phyloP scores from a whole-genome alignment of 192 early-diverging fungal genomes.

The Coemansia sp. region DNA sequence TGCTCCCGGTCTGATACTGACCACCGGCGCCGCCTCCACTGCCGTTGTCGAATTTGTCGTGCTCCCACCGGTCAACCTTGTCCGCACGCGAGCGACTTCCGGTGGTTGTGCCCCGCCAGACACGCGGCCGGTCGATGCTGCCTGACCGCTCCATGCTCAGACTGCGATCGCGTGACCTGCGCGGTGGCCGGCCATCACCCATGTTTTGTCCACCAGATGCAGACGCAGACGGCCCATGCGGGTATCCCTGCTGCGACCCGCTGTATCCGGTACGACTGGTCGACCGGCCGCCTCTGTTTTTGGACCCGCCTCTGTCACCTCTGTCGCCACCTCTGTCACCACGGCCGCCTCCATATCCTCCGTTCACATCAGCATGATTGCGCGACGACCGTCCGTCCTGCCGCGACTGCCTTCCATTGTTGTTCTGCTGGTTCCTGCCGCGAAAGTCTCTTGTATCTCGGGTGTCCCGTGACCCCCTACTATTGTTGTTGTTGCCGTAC shows the following conservation, averaged over 20 bases:
- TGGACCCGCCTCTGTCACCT: constrained; percentile 17
- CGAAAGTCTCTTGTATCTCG: constrained; percentile 12
- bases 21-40: not conserved
- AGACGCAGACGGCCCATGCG: constrained; percentile 8
- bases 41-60: constrained; percentile 36
- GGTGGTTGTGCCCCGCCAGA: constrained; percentile 23
- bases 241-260: constrained; percentile 2
- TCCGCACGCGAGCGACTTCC: constrained; percentile 24
- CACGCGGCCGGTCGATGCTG: constrained; percentile 28
- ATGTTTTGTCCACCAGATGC: not conserved
- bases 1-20: not conserved
- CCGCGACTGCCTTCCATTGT: not conserved
- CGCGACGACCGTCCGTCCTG: not conserved
- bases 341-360: not conserved
- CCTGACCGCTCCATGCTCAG: constrained; percentile 40
- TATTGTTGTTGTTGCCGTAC: not conserved
- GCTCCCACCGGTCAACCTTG: constrained; percentile 42
- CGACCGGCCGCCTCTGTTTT: constrained; percentile 30
- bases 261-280: constrained; percentile 25
- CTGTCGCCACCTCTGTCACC: constrained; percentile 1
- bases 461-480: constrained; percentile 10
- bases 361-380: not conserved
- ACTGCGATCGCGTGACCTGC: constrained; percentile 40
- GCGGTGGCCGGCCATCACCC: constrained; percentile 5
- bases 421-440: not conserved